Percentiles rank a stretch among this genome's conserved stretches.
These are phyloP conservation scores for Alternaria alternata DNA, from an alignment of 2,329 filamentous ascomycete species.

Conservation along the genomic window DNA sequence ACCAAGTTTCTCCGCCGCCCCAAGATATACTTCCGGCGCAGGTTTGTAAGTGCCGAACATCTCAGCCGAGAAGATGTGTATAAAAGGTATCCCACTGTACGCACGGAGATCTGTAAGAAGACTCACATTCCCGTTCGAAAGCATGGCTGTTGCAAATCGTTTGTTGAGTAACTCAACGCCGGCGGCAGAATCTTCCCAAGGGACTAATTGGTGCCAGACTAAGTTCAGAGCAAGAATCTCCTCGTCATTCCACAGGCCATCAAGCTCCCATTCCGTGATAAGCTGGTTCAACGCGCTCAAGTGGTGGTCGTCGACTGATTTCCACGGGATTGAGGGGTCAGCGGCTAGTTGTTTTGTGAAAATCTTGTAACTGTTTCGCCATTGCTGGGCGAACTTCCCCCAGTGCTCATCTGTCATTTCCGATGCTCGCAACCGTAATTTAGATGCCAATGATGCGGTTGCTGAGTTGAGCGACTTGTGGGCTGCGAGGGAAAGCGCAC, in stretches of 20 bases:
- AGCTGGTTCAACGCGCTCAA: slow-evolving; percentile 67
- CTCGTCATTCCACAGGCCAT: slow-evolving; percentile 63
- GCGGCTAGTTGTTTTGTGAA: slow-evolving; percentile 67
- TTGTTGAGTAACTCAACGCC: slow-evolving; percentile 65
- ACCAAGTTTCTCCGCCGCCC: slow-evolving; percentile 68
- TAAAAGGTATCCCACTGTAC: slow-evolving; percentile 69
- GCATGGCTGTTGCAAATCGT: slow-evolving; percentile 67
- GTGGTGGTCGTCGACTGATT: slow-evolving; percentile 77
- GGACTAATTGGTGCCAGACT: slow-evolving; percentile 75
- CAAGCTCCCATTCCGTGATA: slow-evolving; percentile 64
- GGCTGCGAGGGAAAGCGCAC: slow-evolving; percentile 64
- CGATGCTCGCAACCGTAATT: slow-evolving; percentile 59
- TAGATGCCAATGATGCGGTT: slow-evolving; percentile 55
- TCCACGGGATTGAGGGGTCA: slow-evolving; percentile 60
- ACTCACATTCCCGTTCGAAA: slow-evolving; percentile 76
- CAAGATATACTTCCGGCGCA: slow-evolving; percentile 70
- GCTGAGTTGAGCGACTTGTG: slow-evolving; percentile 57
- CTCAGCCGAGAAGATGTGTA: slow-evolving; percentile 70
- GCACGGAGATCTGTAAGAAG: slow-evolving; percentile 71
- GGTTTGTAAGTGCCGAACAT: slow-evolving; percentile 81
- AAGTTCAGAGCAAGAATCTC: slow-evolving; percentile 58
- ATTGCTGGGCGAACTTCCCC: slow-evolving; percentile 72
- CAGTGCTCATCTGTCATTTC: slow-evolving; percentile 67
- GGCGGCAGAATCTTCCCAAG: slow-evolving; percentile 71
- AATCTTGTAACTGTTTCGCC: slow-evolving; percentile 69